Conservation (phyloP, 192 early-diverging fungal genomes). For the Chytriomyces sp. region DNA sequence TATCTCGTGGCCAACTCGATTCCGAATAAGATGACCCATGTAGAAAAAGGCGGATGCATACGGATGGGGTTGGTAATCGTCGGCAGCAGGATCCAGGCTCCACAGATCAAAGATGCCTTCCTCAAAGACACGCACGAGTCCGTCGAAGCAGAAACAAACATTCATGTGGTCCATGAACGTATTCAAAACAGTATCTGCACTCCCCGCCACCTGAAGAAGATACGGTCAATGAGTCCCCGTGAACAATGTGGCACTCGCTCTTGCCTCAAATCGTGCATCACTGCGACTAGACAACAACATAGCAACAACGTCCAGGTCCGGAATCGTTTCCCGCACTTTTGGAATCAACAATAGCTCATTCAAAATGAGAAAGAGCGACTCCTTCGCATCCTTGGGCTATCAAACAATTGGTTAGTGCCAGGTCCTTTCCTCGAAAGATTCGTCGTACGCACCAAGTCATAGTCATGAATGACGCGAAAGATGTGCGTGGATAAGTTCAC, state of each 20-base stretch:
- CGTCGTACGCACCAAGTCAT: too few species aligned
- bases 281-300: background rate
- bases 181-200: conserved; percentile 5
- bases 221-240: too few species aligned
- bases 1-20: background rate
- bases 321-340: background rate
- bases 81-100: background rate
- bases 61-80: conserved; percentile 19
- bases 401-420: background rate
- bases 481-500: too few species aligned
- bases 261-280: conserved; percentile 19
- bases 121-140: background rate
- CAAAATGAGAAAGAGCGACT: conserved; percentile 8
- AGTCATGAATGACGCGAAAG: too few species aligned
- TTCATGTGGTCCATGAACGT: conserved; percentile 11
- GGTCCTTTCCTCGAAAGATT: too few species aligned
- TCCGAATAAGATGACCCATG: background rate
- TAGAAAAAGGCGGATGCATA: background rate
- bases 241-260: background rate
- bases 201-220: conserved; percentile 1
- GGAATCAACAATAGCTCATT: background rate
- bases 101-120: conserved; percentile 1
- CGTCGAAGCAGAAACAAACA: background rate
- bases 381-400: background rate
- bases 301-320: background rate